Evolutionary conservation across 1,139 yeast genomes (phyloP).

Genomic region (Trichomonascaceae sp.): DNA sequence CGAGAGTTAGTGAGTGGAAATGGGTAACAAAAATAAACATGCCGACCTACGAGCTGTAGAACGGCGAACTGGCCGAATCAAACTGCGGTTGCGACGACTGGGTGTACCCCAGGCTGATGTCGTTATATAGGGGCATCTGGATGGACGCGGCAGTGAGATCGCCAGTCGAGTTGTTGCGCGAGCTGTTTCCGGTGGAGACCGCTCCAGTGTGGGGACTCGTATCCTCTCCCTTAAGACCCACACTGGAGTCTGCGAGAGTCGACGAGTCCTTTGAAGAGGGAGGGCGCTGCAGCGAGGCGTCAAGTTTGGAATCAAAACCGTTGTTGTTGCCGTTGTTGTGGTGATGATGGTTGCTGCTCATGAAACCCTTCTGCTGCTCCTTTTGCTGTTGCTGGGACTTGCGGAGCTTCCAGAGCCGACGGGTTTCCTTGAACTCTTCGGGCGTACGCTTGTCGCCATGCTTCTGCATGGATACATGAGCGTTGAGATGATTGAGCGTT

Average conservation of each 20-base stretch:
- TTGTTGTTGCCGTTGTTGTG: too few species aligned
- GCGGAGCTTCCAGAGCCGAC: constrained; percentile 22
- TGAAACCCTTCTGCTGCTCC: background rate
- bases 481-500: constrained; percentile 61
- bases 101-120: background rate
- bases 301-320: background rate
- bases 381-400: constrained; percentile 11
- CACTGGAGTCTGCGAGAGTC: background rate
- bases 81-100: background rate
- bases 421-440: constrained; percentile 46
- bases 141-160: background rate
- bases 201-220: background rate
- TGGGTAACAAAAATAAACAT: too few species aligned
- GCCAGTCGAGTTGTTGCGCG: background rate
- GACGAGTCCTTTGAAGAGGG: background rate
- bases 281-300: background rate
- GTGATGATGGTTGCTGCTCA: background rate
- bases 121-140: background rate
- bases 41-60: too few species aligned
- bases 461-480: constrained; percentile 58
- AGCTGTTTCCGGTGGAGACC: background rate
- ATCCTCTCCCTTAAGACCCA: too few species aligned
- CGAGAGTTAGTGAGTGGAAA: too few species aligned
- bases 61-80: background rate
- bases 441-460: constrained; percentile 63